Conservation (phyloP, 2,329 filamentous ascomycete species). For the Ophiobolus disseminans region DNA sequence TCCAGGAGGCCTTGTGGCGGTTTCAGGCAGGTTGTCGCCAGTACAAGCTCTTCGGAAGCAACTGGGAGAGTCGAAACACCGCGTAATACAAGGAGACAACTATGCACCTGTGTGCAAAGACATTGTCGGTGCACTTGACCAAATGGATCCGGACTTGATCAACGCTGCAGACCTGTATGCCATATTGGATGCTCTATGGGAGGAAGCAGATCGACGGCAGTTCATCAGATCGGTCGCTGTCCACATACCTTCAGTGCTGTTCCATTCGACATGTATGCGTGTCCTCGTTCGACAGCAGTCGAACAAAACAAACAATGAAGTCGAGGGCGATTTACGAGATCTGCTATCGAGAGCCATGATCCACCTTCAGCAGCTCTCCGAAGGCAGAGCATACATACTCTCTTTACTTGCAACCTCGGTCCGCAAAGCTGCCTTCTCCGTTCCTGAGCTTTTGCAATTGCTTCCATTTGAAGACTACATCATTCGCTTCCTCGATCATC, state of each 20-base stretch:
- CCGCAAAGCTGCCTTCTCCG: constrained; percentile 36
- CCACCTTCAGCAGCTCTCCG: constrained; percentile 29
- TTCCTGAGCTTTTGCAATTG: constrained; percentile 36
- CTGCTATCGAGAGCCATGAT: constrained; percentile 29
- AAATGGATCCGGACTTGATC: constrained; percentile 4
- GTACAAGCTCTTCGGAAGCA: constrained; percentile 32
- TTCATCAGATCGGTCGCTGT: constrained; percentile 52
- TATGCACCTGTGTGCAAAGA: constrained; percentile 38
- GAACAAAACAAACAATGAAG: not conserved
- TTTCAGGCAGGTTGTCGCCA: not conserved
- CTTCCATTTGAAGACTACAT: constrained; percentile 51
- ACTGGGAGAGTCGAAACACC: constrained; percentile 36
- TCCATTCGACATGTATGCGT: constrained; percentile 43
- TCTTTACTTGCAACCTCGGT: constrained; percentile 39
- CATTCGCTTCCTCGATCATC: constrained; percentile 48
- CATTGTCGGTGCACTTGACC: constrained; percentile 31
- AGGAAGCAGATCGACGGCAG: constrained; percentile 57
- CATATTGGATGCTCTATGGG: constrained; percentile 52
- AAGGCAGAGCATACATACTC: constrained; percentile 46
- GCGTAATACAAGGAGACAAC: constrained; percentile 36
- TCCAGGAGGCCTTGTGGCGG: not conserved
- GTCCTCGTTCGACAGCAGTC: constrained; percentile 14
- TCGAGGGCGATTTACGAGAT: constrained; percentile 10
- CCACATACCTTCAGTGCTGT: constrained; percentile 46
- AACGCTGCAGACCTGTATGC: constrained; percentile 24